Conservation (phyloP, 192 early-diverging fungal genomes). For the Obelidium mucronatum region DNA sequence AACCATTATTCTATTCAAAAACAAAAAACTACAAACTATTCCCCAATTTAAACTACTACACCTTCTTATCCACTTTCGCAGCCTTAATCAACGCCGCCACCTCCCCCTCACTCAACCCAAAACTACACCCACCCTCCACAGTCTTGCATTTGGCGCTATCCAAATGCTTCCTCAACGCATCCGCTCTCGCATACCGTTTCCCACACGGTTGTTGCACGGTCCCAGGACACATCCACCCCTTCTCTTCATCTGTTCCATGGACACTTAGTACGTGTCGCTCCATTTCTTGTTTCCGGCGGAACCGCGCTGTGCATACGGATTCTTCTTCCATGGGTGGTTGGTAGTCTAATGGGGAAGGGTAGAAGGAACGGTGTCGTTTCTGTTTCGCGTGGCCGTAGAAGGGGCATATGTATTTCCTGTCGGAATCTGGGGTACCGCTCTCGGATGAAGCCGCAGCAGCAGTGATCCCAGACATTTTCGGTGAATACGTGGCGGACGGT, state of each 20-base stretch:
- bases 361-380: background rate
- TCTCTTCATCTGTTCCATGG: constrained; percentile 22
- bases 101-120: background rate
- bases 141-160: background rate
- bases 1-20: too few species aligned
- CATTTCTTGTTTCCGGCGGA: constrained; percentile 18
- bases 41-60: too few species aligned
- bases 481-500: too few species aligned
- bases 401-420: constrained; percentile 1
- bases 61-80: too few species aligned
- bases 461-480: too few species aligned
- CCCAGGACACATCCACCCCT: constrained; percentile 19
- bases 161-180: constrained; percentile 20
- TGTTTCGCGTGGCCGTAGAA: constrained; percentile 8
- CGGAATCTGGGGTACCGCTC: constrained; percentile 2
- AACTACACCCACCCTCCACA: constrained; percentile 10
- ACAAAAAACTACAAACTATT: too few species aligned
- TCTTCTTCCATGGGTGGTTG: background rate
- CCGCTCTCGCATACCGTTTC: constrained; percentile 23
- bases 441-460: too few species aligned
- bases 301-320: background rate
- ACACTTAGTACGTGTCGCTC: constrained; percentile 12
- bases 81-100: constrained; percentile 6
- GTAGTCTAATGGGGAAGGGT: background rate
- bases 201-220: background rate